Percentiles rank a stretch among this genome's conserved stretches.
Conservation (phyloP, 352 stramenopile genomes). For the Phytophthora syringae region DNA sequence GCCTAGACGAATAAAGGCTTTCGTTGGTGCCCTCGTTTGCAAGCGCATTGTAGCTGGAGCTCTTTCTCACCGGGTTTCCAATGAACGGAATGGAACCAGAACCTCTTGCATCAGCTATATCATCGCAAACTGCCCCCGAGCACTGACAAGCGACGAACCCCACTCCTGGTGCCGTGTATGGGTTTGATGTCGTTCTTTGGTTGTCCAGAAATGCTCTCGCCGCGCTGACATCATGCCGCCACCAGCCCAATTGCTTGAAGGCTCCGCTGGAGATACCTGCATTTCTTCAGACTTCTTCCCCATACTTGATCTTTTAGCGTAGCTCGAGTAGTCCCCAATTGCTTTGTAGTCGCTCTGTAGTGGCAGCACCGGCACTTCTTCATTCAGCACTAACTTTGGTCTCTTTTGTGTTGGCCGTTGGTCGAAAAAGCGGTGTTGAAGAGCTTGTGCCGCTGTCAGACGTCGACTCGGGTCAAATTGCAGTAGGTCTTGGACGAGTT, state of each 20-base stretch:
- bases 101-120: constrained; percentile 19
- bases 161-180: constrained; percentile 24
- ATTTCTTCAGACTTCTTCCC: constrained; percentile 24
- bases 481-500: constrained; percentile 91
- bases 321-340: constrained; percentile 13
- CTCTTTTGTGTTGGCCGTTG: constrained; percentile 53
- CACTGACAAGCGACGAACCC: constrained; percentile 26
- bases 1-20: constrained; percentile 38
- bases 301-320: constrained; percentile 7
- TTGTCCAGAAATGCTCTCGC: constrained; percentile 30
- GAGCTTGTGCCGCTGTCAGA: constrained; percentile 87
- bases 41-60: constrained; percentile 22
- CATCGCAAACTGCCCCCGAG: constrained; percentile 20
- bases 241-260: constrained; percentile 16
- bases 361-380: constrained; percentile 26
- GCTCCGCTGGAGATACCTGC: neutral
- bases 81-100: constrained; percentile 13
- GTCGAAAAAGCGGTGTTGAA: constrained; percentile 95
- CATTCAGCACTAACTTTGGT: constrained; percentile 13
- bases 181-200: constrained; percentile 27
- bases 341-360: constrained; percentile 25
- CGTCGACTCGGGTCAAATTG: constrained; percentile 91
- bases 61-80: constrained; percentile 30
- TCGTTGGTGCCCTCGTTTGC: neutral
- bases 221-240: constrained; percentile 23